Evolutionary conservation across 768 basidiomycete genomes (phyloP).

Genomic region (Mycena chlorophos): DNA sequence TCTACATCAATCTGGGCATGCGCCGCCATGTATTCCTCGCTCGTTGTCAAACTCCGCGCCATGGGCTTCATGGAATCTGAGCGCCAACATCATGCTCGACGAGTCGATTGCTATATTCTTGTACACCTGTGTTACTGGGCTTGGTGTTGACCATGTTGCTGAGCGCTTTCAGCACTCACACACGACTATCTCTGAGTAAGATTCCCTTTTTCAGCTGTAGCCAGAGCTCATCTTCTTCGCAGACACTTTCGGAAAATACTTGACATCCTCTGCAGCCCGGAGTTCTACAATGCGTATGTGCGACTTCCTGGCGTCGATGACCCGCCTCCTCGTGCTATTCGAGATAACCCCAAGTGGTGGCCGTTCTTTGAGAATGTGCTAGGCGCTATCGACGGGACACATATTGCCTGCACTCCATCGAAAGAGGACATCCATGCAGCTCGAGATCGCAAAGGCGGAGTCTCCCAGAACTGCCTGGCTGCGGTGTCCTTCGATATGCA

Average conservation of each 20-base stretch:
- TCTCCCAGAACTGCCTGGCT: constrained; percentile 42
- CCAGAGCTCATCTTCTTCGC: constrained; percentile 2
- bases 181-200: constrained; percentile 25
- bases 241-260: constrained; percentile 20
- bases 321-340: constrained; percentile 22
- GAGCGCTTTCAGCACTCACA: too few relatives aligned
- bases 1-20: too few relatives aligned
- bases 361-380: constrained; percentile 36
- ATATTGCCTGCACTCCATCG: constrained; percentile 26
- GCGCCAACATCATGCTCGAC: constrained; percentile 21
- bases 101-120: constrained; percentile 33
- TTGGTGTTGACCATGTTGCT: constrained; percentile 28
- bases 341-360: constrained; percentile 27
- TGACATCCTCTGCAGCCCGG: constrained; percentile 7
- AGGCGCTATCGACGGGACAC: constrained; percentile 37
- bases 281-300: constrained; percentile 24
- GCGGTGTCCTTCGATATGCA: constrained; percentile 32
- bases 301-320: constrained; percentile 21
- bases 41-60: constrained; percentile 10
- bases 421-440: constrained; percentile 20
- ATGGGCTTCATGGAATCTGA: neutral
- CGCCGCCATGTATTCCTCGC: constrained; percentile 15
- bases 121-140: constrained; percentile 28
- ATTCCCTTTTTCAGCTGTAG: constrained; percentile 12
- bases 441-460: constrained; percentile 32